Percentiles rank a stretch among this genome's conserved stretches.
phyloP scores from a whole-genome alignment of 306 rosid genomes.

The Boehmeria nivea region DNA sequence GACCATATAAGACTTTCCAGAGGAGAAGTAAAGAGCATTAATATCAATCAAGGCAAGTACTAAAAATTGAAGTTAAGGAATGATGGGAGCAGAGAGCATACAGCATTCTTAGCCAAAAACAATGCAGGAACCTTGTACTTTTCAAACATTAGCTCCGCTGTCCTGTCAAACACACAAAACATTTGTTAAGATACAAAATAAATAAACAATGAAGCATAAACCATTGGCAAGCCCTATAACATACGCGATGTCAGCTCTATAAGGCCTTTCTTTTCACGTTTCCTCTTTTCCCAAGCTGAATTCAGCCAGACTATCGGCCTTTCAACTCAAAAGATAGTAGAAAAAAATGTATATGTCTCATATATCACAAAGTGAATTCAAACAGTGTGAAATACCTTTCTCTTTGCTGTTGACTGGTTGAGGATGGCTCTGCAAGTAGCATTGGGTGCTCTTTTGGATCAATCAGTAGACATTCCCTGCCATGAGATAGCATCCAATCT shows the following conservation, averaged over 20 bases:
- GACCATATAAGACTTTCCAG: not conserved
- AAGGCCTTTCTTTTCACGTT: no score
- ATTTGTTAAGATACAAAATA: slow-evolving; percentile 1
- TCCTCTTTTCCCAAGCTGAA: no score
- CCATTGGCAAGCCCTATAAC: no score
- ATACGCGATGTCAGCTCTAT: no score
- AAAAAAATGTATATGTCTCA: no score
- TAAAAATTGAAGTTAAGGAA: slow-evolving; percentile 18
- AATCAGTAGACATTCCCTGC: slow-evolving; percentile 80
- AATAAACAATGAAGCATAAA: no score
- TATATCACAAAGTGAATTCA: no score
- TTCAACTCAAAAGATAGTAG: no score
- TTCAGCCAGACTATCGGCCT: no score
- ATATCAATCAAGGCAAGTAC: slow-evolving; percentile 7
- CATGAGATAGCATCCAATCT: slow-evolving; percentile 10
- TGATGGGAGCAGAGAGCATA: slow-evolving; percentile 32
- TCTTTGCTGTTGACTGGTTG: slow-evolving; percentile 79
- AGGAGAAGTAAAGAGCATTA: slow-evolving; percentile 12
- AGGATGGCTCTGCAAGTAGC: slow-evolving; percentile 98
- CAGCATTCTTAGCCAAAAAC: slow-evolving; percentile 97
- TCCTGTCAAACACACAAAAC: slow-evolving; percentile 52
- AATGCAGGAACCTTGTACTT: slow-evolving; percentile 96
- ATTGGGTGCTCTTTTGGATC: slow-evolving; percentile 97
- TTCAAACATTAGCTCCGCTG: slow-evolving; percentile 94
- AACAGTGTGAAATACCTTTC: slow-evolving; percentile 46